Percentiles rank a stretch among this genome's conserved stretches.
phyloP scores from a whole-genome alignment of 2,329 filamentous ascomycete genomes.

The Penicillium aurantiogriseum region DNA sequence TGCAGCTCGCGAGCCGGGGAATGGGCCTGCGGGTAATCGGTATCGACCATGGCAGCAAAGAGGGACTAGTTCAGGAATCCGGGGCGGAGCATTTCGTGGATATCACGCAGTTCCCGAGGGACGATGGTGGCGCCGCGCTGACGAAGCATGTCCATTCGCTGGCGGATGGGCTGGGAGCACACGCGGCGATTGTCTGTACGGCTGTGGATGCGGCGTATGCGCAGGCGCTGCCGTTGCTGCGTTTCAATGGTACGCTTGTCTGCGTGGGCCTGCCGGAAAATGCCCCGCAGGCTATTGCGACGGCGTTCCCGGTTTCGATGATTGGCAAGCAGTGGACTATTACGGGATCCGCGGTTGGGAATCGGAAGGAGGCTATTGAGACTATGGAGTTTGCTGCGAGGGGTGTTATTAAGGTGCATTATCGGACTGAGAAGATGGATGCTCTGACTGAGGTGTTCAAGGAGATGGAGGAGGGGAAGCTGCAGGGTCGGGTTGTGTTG shows the following conservation, averaged over 20 bases:
- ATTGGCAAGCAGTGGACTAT: conserved; percentile 46
- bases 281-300: conserved; percentile 45
- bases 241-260: conserved; percentile 51
- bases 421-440: conserved; percentile 48
- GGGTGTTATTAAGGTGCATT: conserved; percentile 47
- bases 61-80: conserved; percentile 55
- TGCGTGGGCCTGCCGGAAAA: conserved; percentile 54
- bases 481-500: conserved; percentile 49
- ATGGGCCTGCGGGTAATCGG: conserved; percentile 66
- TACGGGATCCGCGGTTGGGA: conserved; percentile 51
- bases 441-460: conserved; percentile 47
- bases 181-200: conserved; percentile 59
- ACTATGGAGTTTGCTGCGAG: conserved; percentile 48
- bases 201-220: conserved; percentile 51
- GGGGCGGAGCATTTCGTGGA: conserved; percentile 67
- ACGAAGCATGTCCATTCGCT: conserved; percentile 56
- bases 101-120: conserved; percentile 51
- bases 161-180: conserved; percentile 49
- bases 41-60: conserved; percentile 63
- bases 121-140: conserved; percentile 50
- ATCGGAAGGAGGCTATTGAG: conserved; percentile 50
- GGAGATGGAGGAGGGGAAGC: conserved; percentile 44
- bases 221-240: conserved; percentile 49
- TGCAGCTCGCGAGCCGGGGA: conserved; percentile 59
- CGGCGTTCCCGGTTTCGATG: conserved; percentile 43